Base-by-base conservation (phyloP, 1,284 basidiomycete species). In the Trichosporon sp. region DNA sequence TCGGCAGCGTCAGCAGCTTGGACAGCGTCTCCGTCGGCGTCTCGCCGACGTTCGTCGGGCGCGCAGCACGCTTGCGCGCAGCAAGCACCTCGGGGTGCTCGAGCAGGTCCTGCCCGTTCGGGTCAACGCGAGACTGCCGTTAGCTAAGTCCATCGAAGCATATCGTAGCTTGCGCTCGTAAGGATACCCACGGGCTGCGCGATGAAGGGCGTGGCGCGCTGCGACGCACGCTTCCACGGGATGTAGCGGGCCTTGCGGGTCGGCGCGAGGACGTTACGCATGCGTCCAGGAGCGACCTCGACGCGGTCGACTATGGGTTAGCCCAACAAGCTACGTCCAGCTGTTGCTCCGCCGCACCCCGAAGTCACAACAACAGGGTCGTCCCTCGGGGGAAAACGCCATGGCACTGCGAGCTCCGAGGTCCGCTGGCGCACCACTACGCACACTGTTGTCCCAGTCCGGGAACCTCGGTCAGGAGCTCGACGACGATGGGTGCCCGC, bases 301-400 rank as follows among this genome's bases (percentile, higher is more conserved):
- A 81, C 72, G 38, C 76, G 70, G 69, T 82, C 80, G 66, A 68
- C 80, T 80, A 65, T 18, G 86, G 88, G 75, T 89, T 88, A 34
- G 87, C 86, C 68, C 87, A 86, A 21, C 44, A 21, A n/a, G 23
- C 13, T 31, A n/a, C 7, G 8, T n/a, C 56, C 5, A 32, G 29
- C 56, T 11, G 12, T 21, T n/a, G 2, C 18, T 12, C 56, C 18
- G 56, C 32, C 56, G 12, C 31, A 83, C 82, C 2, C 89, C 90
- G 3, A 89, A 88, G 62, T 86, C 88, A 58, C 89, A 91, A 78
- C 89, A 87, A 69, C 88, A 86, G 71, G 47, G 21, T n/a, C 42
- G 11, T 47, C 38, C n/a, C 5, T n/a, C 18, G n/a, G 38, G n/a
- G 38, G 18, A 42, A 42, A 18, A 42, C 38, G n/a, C 18, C 38